A percentile compares a stretch with the other conserved stretches of the same genome.
Evolutionary conservation across 1,284 basidiomycete genomes (phyloP).

Genomic region (Marasmius oreades): DNA sequence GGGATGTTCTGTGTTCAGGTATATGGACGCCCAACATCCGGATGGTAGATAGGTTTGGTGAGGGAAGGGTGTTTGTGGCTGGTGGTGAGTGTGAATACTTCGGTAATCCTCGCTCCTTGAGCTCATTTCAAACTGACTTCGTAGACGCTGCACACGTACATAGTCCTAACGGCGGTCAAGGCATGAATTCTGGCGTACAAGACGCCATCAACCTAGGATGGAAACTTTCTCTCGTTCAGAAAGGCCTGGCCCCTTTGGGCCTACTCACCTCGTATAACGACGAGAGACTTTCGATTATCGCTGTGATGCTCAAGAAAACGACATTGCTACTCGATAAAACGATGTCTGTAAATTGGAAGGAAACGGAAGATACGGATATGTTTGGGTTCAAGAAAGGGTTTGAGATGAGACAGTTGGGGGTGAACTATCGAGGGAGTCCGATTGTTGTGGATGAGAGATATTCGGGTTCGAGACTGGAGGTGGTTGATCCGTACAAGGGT

Average conservation of each 20-base stretch:
- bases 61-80: slow-evolving; percentile 20
- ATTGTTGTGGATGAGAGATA: slow-evolving; percentile 27
- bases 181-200: slow-evolving; percentile 23
- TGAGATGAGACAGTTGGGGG: slow-evolving; percentile 28
- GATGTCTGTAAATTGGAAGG: background rate
- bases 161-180: slow-evolving; percentile 24
- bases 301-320: slow-evolving; percentile 24
- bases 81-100: slow-evolving; percentile 26
- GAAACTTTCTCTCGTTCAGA: slow-evolving; percentile 28
- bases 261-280: slow-evolving; percentile 23
- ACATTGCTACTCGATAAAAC: slow-evolving; percentile 15
- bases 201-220: slow-evolving; percentile 27
- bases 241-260: slow-evolving; percentile 17
- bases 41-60: slow-evolving; percentile 16
- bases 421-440: slow-evolving; percentile 30
- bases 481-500: slow-evolving; percentile 14
- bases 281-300: slow-evolving; percentile 27
- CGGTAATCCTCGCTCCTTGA: no score
- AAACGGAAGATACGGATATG: background rate
- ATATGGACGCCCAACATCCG: slow-evolving; percentile 18
- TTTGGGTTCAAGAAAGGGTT: slow-evolving; percentile 12
- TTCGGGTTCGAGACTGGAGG: background rate
- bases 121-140: background rate
- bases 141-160: slow-evolving; percentile 23
- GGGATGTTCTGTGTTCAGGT: slow-evolving; percentile 27